These are phyloP conservation scores for Urochloa ruziziensis DNA, from an alignment of 176 grass and related monocot genomes.

Conservation along the genomic window DNA sequence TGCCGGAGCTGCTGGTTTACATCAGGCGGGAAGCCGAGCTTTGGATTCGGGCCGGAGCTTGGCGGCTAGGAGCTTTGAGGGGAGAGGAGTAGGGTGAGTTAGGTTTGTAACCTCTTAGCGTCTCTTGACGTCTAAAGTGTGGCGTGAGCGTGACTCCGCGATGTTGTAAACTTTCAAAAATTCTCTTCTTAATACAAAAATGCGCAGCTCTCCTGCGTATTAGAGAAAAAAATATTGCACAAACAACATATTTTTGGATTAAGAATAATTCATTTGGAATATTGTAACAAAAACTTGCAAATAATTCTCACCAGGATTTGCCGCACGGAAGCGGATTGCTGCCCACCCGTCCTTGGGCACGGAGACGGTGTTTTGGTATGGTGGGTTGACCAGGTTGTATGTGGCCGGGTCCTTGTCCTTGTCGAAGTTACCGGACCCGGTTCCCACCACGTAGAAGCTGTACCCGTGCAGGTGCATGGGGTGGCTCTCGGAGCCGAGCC, in stretches of 20 bases:
- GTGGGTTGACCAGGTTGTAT: slow-evolving; percentile 34
- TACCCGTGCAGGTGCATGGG: slow-evolving; percentile 45
- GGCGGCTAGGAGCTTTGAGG: no score
- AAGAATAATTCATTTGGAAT: not conserved
- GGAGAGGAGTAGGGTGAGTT: no score
- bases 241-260: not conserved
- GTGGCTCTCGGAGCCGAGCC: slow-evolving; percentile 24
- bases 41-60: no score
- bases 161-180: no score
- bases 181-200: no score
- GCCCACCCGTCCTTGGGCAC: slow-evolving; percentile 32
- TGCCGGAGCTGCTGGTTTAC: no score
- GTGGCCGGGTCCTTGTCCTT: not conserved
- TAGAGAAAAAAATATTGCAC: not conserved
- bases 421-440: slow-evolving; percentile 16
- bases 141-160: no score
- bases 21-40: no score
- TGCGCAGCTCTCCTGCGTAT: no score
- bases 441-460: slow-evolving; percentile 39
- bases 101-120: no score
- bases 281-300: not conserved
- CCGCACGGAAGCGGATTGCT: slow-evolving; percentile 21
- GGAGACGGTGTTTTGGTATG: slow-evolving; percentile 17
- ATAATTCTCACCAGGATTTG: slow-evolving; percentile 30
- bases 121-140: no score